These are phyloP conservation scores for Leccinum obscurum DNA, from an alignment of 768 basidiomycete genomes.

Conservation along the genomic window DNA sequence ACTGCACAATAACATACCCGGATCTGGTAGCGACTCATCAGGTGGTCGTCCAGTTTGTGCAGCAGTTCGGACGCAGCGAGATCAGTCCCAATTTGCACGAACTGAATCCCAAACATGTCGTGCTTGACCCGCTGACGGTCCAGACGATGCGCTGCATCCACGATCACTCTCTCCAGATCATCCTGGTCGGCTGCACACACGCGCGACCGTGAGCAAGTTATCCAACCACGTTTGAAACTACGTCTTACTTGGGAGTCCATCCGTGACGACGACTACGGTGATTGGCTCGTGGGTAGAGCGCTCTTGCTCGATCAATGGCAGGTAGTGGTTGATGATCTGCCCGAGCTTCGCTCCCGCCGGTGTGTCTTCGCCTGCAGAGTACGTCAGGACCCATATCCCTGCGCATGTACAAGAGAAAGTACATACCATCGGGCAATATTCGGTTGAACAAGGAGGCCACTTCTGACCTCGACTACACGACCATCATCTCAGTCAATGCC, in stretches of 20 bases:
- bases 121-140: conserved; percentile 36
- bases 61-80: conserved; percentile 39
- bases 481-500: background rate
- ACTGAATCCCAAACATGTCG: conserved; percentile 44
- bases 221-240: background rate
- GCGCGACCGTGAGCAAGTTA: background rate
- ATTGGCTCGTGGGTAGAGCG: conserved; percentile 36
- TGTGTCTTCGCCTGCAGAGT: conserved; percentile 33
- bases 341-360: conserved; percentile 40
- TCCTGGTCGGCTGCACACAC: conserved; percentile 26
- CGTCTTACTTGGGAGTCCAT: conserved; percentile 41
- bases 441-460: conserved; percentile 28
- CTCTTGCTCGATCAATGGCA: conserved; percentile 33
- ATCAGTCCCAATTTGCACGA: conserved; percentile 47
- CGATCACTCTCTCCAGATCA: conserved; percentile 32
- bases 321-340: conserved; percentile 38
- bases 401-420: background rate
- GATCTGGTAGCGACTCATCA: conserved; percentile 32
- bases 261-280: conserved; percentile 39
- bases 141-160: conserved; percentile 41
- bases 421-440: conserved; percentile 24
- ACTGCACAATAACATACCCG: conserved; percentile 18
- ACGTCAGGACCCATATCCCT: conserved; percentile 1
- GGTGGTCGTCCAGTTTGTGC: conserved; percentile 42
- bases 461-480: conserved; percentile 21